Base-by-base conservation (phyloP, 805 yeast species). In the Nematodospora valgi region DNA sequence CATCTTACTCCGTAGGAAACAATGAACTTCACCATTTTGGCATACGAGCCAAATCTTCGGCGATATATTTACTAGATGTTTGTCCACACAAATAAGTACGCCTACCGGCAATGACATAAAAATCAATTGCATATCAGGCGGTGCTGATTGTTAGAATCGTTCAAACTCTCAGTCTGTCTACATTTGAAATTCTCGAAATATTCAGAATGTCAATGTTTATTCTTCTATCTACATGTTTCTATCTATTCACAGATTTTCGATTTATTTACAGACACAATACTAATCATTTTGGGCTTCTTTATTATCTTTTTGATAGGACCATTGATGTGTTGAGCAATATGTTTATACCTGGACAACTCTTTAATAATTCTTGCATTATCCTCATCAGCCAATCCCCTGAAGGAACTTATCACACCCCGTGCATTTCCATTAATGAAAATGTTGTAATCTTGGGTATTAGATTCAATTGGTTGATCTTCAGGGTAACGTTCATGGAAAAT, bases 351-450 rank as follows among this genome's bases (percentile, higher is more conserved):
- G 30, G 54, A 33, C 3, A 78, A 37, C 11, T 55, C 61, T 8
- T 59, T 55, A 15, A 74, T 40, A 12, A 76, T 59, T 4, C 49
- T 51, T 0, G 44, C 58, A 3, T 62, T 66, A 3, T 58, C 52
- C 28, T 59, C 48, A 8, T 59, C 47, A 7, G 58, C 43, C 23
- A 79, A 58, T 2, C 61, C 57, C 28, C 62, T 64, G 2, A 27
- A 19, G 5, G 48, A 71, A 6, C 48, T 48, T 36, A 69, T 64
- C 12, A 64, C 62, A 41, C 75, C 74, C 45, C 81, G 72, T 58
- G 74, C 70, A 49, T 77, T 81, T 4, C 95, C 95, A 51, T 88
- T 80, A 26, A 88, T 59, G 50, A 85, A 74, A n/a, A 88, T 70
- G 39, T 71, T 78, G 51, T 68, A 84, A 6, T 63, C 59, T 3